A percentile compares a stretch with the other conserved stretches of the same genome.
phyloP scores from a whole-genome alignment of 306 rosid species.

The Rubus parviflorus region DNA sequence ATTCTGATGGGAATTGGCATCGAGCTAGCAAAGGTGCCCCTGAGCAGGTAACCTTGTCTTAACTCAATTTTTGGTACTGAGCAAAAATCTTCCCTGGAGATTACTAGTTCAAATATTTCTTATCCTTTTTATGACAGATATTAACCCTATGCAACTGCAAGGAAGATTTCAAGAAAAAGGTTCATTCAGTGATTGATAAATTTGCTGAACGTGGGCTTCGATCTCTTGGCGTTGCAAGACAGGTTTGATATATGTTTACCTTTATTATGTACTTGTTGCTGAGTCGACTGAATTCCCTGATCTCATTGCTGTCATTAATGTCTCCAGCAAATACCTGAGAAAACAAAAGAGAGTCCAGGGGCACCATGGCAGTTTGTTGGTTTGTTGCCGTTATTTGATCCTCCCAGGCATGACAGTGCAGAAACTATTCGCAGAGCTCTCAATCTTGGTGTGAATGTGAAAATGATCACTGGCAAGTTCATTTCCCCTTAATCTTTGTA shows the following conservation, averaged over 20 bases:
- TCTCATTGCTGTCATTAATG: slow-evolving; percentile 24
- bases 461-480: slow-evolving; percentile 93
- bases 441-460: slow-evolving; percentile 97
- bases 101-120: slow-evolving; percentile 18
- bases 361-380: slow-evolving; percentile 95
- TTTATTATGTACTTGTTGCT: slow-evolving; percentile 12
- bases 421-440: slow-evolving; percentile 98
- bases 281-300: slow-evolving; percentile 13
- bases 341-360: slow-evolving; percentile 71
- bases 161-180: slow-evolving; percentile 74
- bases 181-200: slow-evolving; percentile 74
- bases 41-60: slow-evolving; percentile 74
- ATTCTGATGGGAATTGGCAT: slow-evolving; percentile 85
- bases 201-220: slow-evolving; percentile 98
- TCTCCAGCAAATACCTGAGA: slow-evolving; percentile 82
- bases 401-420: slow-evolving; percentile 99
- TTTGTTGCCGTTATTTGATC: slow-evolving; percentile 88
- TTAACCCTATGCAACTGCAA: slow-evolving; percentile 85
- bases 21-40: slow-evolving; percentile 98
- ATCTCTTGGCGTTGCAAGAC: slow-evolving; percentile 93
- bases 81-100: slow-evolving; percentile 11
- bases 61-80: slow-evolving; percentile 13
- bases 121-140: slow-evolving; percentile 50
- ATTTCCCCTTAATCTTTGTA: slow-evolving; percentile 14
- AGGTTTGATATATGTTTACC: slow-evolving; percentile 49